These are phyloP conservation scores for Phytopythium cucurbitacearum DNA, from an alignment of 352 stramenopile species.

Conservation along the genomic window DNA sequence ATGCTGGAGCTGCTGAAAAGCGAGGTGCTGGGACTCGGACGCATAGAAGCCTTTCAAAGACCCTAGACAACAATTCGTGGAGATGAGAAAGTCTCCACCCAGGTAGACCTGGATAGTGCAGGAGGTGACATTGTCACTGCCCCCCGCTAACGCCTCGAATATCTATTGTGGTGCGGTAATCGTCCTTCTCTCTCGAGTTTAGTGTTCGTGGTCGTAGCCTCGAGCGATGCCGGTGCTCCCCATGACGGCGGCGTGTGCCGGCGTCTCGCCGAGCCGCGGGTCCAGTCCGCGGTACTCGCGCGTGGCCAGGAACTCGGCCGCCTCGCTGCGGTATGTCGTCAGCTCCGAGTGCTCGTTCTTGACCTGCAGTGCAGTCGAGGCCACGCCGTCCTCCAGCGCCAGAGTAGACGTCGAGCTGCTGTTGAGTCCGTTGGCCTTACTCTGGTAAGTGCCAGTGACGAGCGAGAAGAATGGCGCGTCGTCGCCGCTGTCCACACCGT, in stretches of 20 bases:
- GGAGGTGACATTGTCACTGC: neutral
- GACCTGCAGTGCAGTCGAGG: conserved; percentile 42
- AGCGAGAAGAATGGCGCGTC: conserved; percentile 84
- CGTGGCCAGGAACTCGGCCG: conserved; percentile 61
- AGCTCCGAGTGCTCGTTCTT: conserved; percentile 55
- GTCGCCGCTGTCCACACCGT: conserved; percentile 12
- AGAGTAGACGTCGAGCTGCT: conserved; percentile 11
- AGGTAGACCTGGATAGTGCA: too few species aligned
- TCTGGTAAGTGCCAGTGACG: conserved; percentile 73
- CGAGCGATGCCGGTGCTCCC: conserved; percentile 72
- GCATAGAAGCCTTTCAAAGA: too few species aligned
- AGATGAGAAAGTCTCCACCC: too few species aligned
- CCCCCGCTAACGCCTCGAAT: too few species aligned
- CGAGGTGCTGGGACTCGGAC: too few species aligned
- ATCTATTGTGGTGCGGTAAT: neutral
- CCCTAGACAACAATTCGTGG: too few species aligned
- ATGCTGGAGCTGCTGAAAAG: too few species aligned
- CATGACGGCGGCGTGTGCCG: conserved; percentile 68
- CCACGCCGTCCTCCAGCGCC: conserved; percentile 18
- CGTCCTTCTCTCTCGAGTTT: neutral
- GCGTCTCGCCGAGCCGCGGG: conserved; percentile 73
- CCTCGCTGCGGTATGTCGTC: conserved; percentile 63
- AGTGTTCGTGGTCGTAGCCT: conserved; percentile 65
- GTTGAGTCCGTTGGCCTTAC: conserved; percentile 15
- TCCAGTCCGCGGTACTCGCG: conserved; percentile 80